These are phyloP conservation scores for Chrysoporthe deuterocubensis DNA, from an alignment of 2,329 filamentous ascomycete species.

Conservation along the genomic window DNA sequence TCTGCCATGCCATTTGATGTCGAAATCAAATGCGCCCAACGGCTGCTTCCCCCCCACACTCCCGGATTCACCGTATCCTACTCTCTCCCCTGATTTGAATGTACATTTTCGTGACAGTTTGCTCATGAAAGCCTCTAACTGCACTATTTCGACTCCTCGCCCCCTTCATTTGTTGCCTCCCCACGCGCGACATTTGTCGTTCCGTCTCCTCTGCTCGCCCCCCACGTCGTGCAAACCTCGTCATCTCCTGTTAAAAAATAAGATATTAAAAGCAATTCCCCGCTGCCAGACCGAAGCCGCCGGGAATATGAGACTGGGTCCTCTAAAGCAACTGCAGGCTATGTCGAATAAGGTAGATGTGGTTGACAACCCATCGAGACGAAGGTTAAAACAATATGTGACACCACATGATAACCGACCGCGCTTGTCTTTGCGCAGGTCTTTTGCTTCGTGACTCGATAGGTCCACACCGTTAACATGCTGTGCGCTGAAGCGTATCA, in stretches of 20 bases:
- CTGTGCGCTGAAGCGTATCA: conserved; percentile 38
- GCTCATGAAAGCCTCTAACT: conserved; percentile 21
- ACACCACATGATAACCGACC: conserved; percentile 28
- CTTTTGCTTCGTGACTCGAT: conserved; percentile 30
- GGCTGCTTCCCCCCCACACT: not conserved
- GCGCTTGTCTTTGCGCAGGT: conserved; percentile 15
- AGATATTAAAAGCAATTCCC: conserved; percentile 35
- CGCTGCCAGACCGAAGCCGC: conserved; percentile 38
- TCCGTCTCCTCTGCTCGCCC: conserved; percentile 9
- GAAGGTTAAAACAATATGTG: conserved; percentile 30
- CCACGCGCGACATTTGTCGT: conserved; percentile 24
- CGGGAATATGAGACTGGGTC: conserved; percentile 40
- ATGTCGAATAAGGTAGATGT: conserved; percentile 21
- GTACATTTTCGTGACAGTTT: conserved; percentile 15
- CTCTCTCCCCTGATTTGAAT: conserved; percentile 7
- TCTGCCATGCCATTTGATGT: conserved; percentile 21
- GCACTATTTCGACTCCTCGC: conserved; percentile 25
- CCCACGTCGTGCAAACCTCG: conserved; percentile 25
- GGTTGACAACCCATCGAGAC: conserved; percentile 20
- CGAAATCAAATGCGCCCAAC: conserved; percentile 19
- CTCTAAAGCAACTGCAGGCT: conserved; percentile 33
- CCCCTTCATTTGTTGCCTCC: conserved; percentile 29
- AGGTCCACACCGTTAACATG: conserved; percentile 36
- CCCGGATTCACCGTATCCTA: conserved; percentile 1
- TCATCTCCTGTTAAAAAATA: conserved; percentile 29